Percentiles rank a stretch among this genome's conserved stretches.
Conservation (phyloP, 2,329 filamentous ascomycete species). For the Botrytis porri region DNA sequence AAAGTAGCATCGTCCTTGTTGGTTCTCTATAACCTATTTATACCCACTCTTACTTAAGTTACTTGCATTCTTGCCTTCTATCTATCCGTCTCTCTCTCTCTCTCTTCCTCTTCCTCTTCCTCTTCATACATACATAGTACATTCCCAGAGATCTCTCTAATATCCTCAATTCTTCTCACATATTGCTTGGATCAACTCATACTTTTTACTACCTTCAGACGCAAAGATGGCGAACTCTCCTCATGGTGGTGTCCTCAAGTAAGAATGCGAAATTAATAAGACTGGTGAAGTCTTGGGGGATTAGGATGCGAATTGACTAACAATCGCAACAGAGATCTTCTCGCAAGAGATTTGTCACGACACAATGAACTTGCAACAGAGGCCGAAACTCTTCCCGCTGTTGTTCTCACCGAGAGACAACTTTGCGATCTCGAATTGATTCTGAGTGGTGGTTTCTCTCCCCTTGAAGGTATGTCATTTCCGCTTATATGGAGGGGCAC, state of each 20-base stretch:
- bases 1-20: not conserved
- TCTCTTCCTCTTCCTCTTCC: constrained; percentile 11
- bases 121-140: not conserved
- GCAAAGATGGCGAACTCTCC: constrained; percentile 65
- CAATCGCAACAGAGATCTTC: constrained; percentile 59
- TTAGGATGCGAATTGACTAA: constrained; percentile 1
- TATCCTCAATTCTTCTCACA: constrained; percentile 10
- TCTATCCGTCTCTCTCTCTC: not conserved
- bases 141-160: not conserved
- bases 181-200: not conserved
- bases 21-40: not conserved
- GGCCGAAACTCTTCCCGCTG: constrained; percentile 80
- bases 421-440: constrained; percentile 97
- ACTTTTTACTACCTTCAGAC: not conserved
- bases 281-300: not conserved
- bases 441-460: constrained; percentile 96
- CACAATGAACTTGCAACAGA: constrained; percentile 77
- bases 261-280: constrained; percentile 16
- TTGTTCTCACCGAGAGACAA: constrained; percentile 87
- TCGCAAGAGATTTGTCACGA: constrained; percentile 85
- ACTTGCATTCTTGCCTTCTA: not conserved
- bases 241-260: constrained; percentile 91
- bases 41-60: not conserved
- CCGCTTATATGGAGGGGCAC: constrained; percentile 29
- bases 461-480: constrained; percentile 74